phyloP scores from a whole-genome alignment of 2,329 filamentous ascomycete species.

The Dryadomyces quercus-mongolicae region DNA sequence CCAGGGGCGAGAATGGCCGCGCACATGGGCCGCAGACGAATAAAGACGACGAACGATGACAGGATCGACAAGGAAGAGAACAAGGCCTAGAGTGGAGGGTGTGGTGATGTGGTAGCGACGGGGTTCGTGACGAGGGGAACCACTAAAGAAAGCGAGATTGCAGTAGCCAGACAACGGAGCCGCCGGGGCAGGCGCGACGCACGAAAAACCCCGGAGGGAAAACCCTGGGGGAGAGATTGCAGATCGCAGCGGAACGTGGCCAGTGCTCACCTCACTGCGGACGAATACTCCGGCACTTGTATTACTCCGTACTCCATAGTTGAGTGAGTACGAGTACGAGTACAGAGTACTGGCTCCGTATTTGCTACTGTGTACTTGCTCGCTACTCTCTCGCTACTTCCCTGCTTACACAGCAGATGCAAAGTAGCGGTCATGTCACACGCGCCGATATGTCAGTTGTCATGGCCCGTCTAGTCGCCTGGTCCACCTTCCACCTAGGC shows the following conservation, averaged over 20 bases:
- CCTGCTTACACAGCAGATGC: too few relatives aligned
- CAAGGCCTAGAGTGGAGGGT: background rate
- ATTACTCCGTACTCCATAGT: background rate
- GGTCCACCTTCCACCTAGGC: background rate
- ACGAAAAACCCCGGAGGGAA: background rate
- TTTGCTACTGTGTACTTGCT: background rate
- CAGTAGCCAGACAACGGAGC: background rate
- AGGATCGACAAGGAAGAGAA: background rate
- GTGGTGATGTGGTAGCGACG: background rate
- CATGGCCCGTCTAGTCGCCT: background rate
- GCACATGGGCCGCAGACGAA: too few relatives aligned
- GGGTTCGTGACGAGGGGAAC: background rate
- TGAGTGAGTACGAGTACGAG: background rate
- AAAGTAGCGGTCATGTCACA: background rate
- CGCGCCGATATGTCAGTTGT: background rate
- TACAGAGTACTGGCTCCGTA: background rate
- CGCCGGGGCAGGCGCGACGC: background rate
- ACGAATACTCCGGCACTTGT: background rate
- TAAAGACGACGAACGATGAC: too few relatives aligned
- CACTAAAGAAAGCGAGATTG: background rate
- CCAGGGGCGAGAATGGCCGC: too few relatives aligned
- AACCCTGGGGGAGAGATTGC: background rate
- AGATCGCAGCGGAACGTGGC: background rate
- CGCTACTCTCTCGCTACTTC: background rate
- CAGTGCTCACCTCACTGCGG: background rate